Conservation (phyloP, 2,329 filamentous ascomycete genomes). For the Pyricularia sp. region DNA sequence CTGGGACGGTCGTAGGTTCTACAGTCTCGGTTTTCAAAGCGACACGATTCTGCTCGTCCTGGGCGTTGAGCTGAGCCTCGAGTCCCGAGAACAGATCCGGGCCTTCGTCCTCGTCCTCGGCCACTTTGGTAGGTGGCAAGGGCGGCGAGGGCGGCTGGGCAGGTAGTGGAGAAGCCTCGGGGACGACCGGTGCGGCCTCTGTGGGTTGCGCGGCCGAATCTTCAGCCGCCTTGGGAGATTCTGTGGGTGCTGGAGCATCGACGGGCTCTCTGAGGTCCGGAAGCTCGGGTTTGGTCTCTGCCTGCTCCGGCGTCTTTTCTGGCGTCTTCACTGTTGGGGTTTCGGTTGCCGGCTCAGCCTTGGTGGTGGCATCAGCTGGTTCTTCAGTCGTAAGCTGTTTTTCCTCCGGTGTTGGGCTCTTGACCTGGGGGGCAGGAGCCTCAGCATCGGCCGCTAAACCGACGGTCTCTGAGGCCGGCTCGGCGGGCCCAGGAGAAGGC, state of each 20-base stretch:
- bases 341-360: neutral
- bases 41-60: slow-evolving; percentile 1
- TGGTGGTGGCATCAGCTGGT: neutral
- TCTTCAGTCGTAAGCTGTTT: neutral
- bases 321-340: neutral
- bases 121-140: neutral
- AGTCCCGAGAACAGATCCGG: slow-evolving; percentile 3
- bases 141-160: neutral
- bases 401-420: neutral
- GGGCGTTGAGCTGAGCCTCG: slow-evolving; percentile 1
- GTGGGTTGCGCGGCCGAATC: neutral
- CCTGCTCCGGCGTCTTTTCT: neutral
- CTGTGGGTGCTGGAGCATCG: neutral
- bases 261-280: neutral
- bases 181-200: neutral
- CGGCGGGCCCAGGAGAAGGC: neutral
- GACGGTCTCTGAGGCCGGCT: neutral
- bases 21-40: neutral
- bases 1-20: neutral
- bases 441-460: neutral
- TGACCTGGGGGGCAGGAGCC: neutral
- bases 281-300: neutral
- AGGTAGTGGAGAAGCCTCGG: neutral
- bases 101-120: neutral
- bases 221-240: neutral